A percentile compares a stretch with the other conserved stretches of the same genome.
Evolutionary conservation across 495 filamentous ascomycete species (phyloP).

Genomic region (Evansstolkia leycettana): DNA sequence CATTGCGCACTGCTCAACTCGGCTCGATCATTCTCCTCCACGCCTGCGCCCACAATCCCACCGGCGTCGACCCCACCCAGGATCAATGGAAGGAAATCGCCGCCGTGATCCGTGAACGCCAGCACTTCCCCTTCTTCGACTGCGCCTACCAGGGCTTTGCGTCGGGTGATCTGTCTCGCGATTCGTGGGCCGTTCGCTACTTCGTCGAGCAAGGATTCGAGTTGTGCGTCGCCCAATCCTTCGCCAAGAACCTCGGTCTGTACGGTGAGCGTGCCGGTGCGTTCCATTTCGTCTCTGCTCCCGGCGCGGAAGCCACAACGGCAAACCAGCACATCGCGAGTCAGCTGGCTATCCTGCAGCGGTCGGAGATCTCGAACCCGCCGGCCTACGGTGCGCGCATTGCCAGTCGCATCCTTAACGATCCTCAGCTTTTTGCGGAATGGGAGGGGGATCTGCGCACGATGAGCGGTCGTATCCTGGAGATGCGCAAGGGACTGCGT

Average conservation of each 20-base stretch:
- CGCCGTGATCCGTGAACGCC: slow-evolving; percentile 53
- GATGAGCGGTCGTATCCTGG: slow-evolving; percentile 88
- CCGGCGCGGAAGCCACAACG: slow-evolving; percentile 51
- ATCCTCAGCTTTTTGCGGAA: slow-evolving; percentile 68
- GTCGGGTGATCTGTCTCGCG: slow-evolving; percentile 71
- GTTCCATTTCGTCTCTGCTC: slow-evolving; percentile 85
- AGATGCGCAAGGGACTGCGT: slow-evolving; percentile 70
- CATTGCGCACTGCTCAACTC: slow-evolving; percentile 55
- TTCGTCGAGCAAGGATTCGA: slow-evolving; percentile 95
- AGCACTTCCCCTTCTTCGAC: slow-evolving; percentile 98
- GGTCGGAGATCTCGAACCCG: slow-evolving; percentile 73
- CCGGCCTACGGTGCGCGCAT: slow-evolving; percentile 89
- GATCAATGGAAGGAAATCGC: slow-evolving; percentile 93
- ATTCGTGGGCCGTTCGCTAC: slow-evolving; percentile 84
- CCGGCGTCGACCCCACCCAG: slow-evolving; percentile 86
- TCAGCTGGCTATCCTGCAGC: slow-evolving; percentile 89
- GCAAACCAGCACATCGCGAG: slow-evolving; percentile 56
- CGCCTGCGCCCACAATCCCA: slow-evolving; percentile 96
- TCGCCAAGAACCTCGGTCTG: slow-evolving; percentile 97
- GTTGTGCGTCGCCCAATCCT: slow-evolving; percentile 88
- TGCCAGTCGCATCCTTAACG: slow-evolving; percentile 72
- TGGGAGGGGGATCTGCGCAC: slow-evolving; percentile 89
- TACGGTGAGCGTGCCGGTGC: slow-evolving; percentile 94
- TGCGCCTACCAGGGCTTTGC: slow-evolving; percentile 97
- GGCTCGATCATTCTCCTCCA: slow-evolving; percentile 85